Evolutionary conservation across 1,139 yeast species (phyloP).

Genomic region (Geotrichum australiense): DNA sequence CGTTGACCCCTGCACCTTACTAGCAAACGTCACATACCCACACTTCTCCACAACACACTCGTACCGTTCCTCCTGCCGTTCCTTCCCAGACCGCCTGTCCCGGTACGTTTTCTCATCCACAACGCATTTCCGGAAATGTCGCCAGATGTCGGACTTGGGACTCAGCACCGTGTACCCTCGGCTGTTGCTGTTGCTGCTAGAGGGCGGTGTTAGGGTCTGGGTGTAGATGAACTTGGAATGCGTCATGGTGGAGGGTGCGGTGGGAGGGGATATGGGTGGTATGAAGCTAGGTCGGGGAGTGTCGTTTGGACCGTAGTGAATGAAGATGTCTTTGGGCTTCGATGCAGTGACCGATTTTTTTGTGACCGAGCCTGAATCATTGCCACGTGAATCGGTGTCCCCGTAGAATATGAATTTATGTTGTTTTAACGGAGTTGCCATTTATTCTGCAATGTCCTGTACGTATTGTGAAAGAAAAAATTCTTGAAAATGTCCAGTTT

Average conservation of each 20-base stretch:
- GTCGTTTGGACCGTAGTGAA: too few relatives aligned
- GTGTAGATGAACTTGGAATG: background rate
- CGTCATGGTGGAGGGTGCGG: background rate
- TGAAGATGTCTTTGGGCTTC: too few relatives aligned
- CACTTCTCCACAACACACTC: conserved; percentile 4
- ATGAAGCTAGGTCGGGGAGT: background rate
- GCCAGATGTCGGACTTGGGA: conserved; percentile 8
- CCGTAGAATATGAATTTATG: too few relatives aligned
- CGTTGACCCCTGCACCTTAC: conserved; percentile 8
- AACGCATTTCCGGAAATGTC: background rate
- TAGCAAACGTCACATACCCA: conserved; percentile 1
- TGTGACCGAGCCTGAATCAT: too few relatives aligned
- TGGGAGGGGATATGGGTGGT: background rate
- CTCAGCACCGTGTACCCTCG: background rate
- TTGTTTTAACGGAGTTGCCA: too few relatives aligned
- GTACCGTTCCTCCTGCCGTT: conserved; percentile 2
- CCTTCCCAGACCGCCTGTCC: conserved; percentile 5
- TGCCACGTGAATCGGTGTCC: too few relatives aligned
- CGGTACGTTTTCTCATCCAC: background rate
- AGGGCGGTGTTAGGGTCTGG: background rate
- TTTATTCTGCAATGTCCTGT: too few relatives aligned
- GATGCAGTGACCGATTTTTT: too few relatives aligned
- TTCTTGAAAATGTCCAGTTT: too few relatives aligned
- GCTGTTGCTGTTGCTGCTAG: background rate
- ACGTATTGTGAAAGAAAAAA: too few relatives aligned